Base-by-base conservation (phyloP, 352 stramenopile species). In the Blastocystis sp. region DNA sequence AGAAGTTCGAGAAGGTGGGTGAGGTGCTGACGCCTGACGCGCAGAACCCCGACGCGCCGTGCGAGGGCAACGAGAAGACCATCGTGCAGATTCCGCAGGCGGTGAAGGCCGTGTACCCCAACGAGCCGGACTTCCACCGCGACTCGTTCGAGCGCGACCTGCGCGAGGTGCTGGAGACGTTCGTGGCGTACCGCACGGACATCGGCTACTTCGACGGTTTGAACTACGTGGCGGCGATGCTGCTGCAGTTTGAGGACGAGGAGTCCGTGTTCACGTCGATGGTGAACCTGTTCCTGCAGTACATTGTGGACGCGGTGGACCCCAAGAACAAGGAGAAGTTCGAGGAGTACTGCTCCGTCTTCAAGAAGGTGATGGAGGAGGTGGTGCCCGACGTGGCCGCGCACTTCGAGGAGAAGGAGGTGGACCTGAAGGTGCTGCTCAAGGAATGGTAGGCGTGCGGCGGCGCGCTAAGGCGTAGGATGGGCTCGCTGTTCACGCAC, bases 171-270 rank as follows among this genome's bases (percentile, higher is more conserved):
- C 74, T 84, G 38, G 74, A 84, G 74, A 84, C 74, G n/a, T 84
- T 61, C 45, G 74, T 84, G 17, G 74, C 74, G 10, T 84, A 84
- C 28, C 45, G 74, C 17, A 52, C 74, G 14, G 74, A 84, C 34
- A 84, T 84, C 60, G 74, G 74, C 43, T 84, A 84, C 60, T 84
- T 84, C 45, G 74, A 84, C 60, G 74, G 74, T 84, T 45, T 84
- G 74, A 84, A 84, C 54, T 84, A 68, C 60, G 57, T 84, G 21
- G 48, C 74, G 45, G 74, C 74, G 3, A 84, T 84, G 74, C n/a
- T 84, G 19, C 54, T 84, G 34, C 74, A 84, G 74, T 84, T 84
- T 54, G 52, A 84, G 61, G 74, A 84, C 60, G 57, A 43, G n/a
- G 74, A 84, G 74, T 69, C 52, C 61, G 74, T 59, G 19, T 84